Evolutionary conservation across 2,329 filamentous ascomycete species (phyloP), one percentile per base, ranked within the genome.

Genomic region (Nemania sp.): DNA sequence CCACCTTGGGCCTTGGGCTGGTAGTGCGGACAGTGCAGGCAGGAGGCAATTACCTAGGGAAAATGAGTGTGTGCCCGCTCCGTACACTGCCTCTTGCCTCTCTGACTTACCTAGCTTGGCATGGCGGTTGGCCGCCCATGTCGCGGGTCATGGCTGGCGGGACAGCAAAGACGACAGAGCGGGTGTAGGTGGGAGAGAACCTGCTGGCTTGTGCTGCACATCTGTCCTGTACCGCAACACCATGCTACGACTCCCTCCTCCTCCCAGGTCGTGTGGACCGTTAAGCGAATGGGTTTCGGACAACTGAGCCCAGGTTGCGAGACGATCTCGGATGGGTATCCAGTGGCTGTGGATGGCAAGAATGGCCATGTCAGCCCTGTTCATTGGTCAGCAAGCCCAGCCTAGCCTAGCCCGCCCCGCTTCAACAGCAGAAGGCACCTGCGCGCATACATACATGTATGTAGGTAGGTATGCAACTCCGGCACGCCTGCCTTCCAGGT

Each of bases 381-480:
- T 41, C 48, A 58, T 58, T 58, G 56, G 56, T 52, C 44, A 49
- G 52, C 47, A 48, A 49, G 44, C 46, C 50, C 36, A 50, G 34
- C 44, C 44, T 45, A 59, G 49, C 53, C 56, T 59, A 56, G 56
- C 42, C 40, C 28, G 53, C 53, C 56, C 56, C 56, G 56, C 56
- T 52, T 49, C 36, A 28, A 51, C 44, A 58, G 30, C 47, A 41
- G 39, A 40, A 40, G 22, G 22, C 39, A 39, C 19, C 36, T 39
- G 23, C 36, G 17, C 19, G 28, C 28, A 31, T 31, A 31, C 28
- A 39, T 22, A 39, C 8, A 39, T 28, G 6, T 28, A 5, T 17
- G 3, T 5, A 34, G 31, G 5, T 34, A 34, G 12, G 28, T 31
- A 28, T 6, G 6, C 11, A 28, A 6, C 26, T 28, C n/a, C n/a